Base-by-base conservation (phyloP, 2,329 filamentous ascomycete species). In the Fonsecaea pugnacius region DNA sequence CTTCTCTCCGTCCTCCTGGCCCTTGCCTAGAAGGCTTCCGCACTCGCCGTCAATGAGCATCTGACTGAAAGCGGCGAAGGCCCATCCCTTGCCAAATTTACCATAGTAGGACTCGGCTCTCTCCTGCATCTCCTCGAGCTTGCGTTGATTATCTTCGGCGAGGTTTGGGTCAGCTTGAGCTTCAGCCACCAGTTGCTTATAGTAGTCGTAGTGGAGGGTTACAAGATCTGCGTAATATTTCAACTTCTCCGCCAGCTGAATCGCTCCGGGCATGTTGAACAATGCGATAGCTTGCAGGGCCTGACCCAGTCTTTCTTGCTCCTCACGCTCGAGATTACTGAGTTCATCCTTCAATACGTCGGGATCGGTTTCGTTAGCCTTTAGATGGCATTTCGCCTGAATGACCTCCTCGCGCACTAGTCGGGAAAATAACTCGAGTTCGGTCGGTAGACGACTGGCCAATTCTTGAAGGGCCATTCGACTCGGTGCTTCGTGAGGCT, bases 51-150 rank as follows among this genome's bases (percentile, higher is more conserved):
- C 84, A 36, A 85, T 82, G 59, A 97, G 88, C 60, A 94, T 83
- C 67, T 89, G 88, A 63, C 91, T 86, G 75, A 96, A 98, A 67
- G 92, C 90, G 0, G 91, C 90, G 70, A 86, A 84, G 3, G 83
- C 82, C 82, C 83, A 85, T 18, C 71, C 69, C 54, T 79, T 77
- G 7, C 82, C 83, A 67, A 83, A 85, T 62, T 75, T 80, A 24
- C 77, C 74, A 67, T 84, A 85, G 65, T 83, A 84, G 12, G 72
- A 72, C 14, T 78, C 75, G 36, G 81, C 77, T 60, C 76, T 76
- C 36, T 73, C 72, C n/a, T 74, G 72, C 33, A 78, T 70, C 24
- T 74, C 73, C 43, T 74, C 70, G 7, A 76, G 70, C 46, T 77
- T 73, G 36, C 69, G 72, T 30, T 72, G 69, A 35, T 70, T 63